These are phyloP conservation scores for Ceratocystis diversiconidia DNA, from an alignment of 2,329 filamentous ascomycete species.

Conservation along the genomic window DNA sequence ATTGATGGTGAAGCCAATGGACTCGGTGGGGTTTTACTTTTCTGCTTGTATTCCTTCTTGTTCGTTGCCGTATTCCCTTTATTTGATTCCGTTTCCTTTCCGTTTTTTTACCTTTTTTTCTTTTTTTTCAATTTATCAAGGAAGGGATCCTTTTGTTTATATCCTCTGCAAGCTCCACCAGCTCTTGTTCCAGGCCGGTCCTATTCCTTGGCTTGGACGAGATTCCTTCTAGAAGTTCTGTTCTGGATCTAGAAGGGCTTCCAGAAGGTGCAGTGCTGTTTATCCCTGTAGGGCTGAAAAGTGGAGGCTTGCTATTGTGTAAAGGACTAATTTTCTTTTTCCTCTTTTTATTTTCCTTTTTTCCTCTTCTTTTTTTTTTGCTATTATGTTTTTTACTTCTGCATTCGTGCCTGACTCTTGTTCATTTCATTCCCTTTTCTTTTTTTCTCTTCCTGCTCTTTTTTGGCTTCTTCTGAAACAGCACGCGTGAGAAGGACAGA, in stretches of 20 bases:
- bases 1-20: not conserved
- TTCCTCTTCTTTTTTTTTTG: not conserved
- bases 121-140: not conserved
- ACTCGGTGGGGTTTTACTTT: not conserved
- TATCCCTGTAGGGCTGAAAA: conserved; percentile 1
- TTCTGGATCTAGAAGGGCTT: not conserved
- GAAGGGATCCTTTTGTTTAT: not conserved
- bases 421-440: not conserved
- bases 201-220: not conserved
- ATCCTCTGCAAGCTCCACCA: not conserved
- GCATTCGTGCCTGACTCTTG: too few relatives aligned
- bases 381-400: not conserved
- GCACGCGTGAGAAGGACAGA: not conserved
- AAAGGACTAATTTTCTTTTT: not conserved
- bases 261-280: not conserved
- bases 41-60: not conserved
- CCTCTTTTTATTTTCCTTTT: not conserved
- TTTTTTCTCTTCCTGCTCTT: not conserved
- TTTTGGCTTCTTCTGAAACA: not conserved
- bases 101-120: not conserved
- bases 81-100: too few relatives aligned
- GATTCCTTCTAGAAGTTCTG: not conserved
- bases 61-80: not conserved
- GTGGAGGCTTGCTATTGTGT: not conserved
- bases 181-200: not conserved